Evolutionary conservation across 176 grass and related monocot species (phyloP), one percentile per base, ranked within the genome.

Genomic region (Oryza brachyantha): DNA sequence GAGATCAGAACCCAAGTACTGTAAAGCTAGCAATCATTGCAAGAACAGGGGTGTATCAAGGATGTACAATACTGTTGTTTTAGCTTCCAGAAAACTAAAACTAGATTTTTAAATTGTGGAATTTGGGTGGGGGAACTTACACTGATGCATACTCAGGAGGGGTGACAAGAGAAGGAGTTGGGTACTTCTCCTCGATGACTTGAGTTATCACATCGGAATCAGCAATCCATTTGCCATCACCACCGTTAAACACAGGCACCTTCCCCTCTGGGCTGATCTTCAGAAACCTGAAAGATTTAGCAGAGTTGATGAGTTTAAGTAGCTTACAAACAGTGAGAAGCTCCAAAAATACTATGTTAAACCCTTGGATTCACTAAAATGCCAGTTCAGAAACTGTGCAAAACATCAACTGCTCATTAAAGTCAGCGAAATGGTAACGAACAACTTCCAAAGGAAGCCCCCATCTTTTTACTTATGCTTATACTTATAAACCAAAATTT

Each of bases 201-300:
- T 85, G 88, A 48, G 86, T 84, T 69, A 97, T 94, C 19, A 92
- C 88, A 75, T 97, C 94, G 25, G 94, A 97, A 79, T 94, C 94
- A 36, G 75, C 71, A 89, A 94, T 78, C 89, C 91, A 94, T 67
- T 92, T 86, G 17, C 73, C 91, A 50, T 97, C 86, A 39, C 74
- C 91, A 52, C 78, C 26, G 28, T 94, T 93, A 60, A 88, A 79
- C 41, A 92, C 89, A 42, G 94, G 94, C 13, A 97, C 94, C 87
- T 94, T 97, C 16, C 94, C 94, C 59, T 90, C 87, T 22, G 94
- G 94, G 64, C 61, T 97, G 32, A 97, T 88, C 86, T 88, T 76
- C 58, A 94, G 68, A 83, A 97, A 94, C 94, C 91, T 97, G 71
- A 43, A 72, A 58, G 2, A 66, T 4, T 61, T 24, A 78, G 29